Evolutionary conservation across 2,329 filamentous ascomycete species (phyloP).

Genomic region (Aotearoamyces nothofagi): DNA sequence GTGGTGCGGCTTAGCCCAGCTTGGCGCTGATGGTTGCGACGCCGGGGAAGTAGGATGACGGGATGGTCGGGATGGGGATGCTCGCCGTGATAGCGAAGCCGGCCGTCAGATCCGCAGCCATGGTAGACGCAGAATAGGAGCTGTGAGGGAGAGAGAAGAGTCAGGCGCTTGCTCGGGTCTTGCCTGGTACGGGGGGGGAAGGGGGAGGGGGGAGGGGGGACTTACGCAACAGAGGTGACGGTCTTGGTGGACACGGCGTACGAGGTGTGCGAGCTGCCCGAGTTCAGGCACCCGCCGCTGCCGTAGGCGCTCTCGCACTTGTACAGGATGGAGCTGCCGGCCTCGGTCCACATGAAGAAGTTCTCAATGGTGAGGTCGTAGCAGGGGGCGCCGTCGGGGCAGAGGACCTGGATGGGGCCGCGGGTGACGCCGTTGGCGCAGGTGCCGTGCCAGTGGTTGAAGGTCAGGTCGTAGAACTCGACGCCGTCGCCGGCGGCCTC

Average conservation of each 20-base stretch:
- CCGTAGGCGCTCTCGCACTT: conserved; percentile 33
- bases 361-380: conserved; percentile 32
- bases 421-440: conserved; percentile 30
- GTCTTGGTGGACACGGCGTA: not conserved
- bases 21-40: conserved; percentile 7
- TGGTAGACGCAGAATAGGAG: conserved; percentile 4
- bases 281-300: conserved; percentile 28
- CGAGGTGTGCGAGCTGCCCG: not conserved
- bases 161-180: no score
- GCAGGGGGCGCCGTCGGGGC: conserved; percentile 34
- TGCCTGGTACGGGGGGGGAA: no score
- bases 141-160: no score
- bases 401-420: conserved; percentile 36
- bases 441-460: conserved; percentile 40
- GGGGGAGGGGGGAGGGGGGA: no score
- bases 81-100: conserved; percentile 8
- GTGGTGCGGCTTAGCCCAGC: conserved; percentile 7
- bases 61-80: conserved; percentile 13
- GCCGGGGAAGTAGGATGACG: conserved; percentile 13
- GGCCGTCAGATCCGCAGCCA: conserved; percentile 8
- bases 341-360: conserved; percentile 28
- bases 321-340: conserved; percentile 21
- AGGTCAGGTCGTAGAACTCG: conserved; percentile 32
- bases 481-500: conserved; percentile 31
- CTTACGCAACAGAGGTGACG: not conserved